Percentiles rank a stretch among this genome's conserved stretches.
phyloP scores from a whole-genome alignment of 306 rosid species.

The Vicia sativa region DNA sequence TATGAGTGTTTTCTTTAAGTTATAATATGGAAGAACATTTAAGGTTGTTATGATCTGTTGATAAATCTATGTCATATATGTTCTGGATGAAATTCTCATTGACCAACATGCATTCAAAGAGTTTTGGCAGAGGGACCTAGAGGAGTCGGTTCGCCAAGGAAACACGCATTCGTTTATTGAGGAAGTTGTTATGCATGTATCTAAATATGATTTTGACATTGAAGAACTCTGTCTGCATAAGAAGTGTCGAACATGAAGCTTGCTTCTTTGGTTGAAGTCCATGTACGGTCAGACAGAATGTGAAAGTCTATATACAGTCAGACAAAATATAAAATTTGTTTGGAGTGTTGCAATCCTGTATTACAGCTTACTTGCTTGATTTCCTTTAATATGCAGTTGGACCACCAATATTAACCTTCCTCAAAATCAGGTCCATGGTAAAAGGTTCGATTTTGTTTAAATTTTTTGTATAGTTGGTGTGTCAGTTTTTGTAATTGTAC shows the following conservation, averaged over 20 bases:
- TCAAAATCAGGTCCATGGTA: conserved; percentile 98
- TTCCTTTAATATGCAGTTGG: conserved; percentile 54
- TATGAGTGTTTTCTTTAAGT: not conserved
- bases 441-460: conserved; percentile 67
- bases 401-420: conserved; percentile 70
- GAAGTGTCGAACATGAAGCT: conserved; percentile 68
- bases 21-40: too few relatives aligned
- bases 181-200: conserved; percentile 81
- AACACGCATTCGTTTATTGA: conserved; percentile 66
- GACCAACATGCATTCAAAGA: conserved; percentile 68
- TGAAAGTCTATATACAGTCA: too few relatives aligned
- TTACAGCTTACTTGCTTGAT: conserved; percentile 29
- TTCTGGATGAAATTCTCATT: conserved; percentile 73
- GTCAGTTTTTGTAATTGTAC: not conserved
- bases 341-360: conserved; percentile 38
- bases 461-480: conserved; percentile 23
- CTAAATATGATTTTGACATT: conserved; percentile 80
- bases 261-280: conserved; percentile 86
- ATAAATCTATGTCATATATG: conserved; percentile 17
- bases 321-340: too few relatives aligned
- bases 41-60: not conserved
- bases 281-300: conserved; percentile 74
- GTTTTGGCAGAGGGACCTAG: conserved; percentile 75
- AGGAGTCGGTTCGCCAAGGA: conserved; percentile 88
- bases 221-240: conserved; percentile 73